A percentile compares a stretch with the other conserved stretches of the same genome.
Conservation (phyloP, 2,329 filamentous ascomycete genomes). For the Aspergillus sclerotialis region DNA sequence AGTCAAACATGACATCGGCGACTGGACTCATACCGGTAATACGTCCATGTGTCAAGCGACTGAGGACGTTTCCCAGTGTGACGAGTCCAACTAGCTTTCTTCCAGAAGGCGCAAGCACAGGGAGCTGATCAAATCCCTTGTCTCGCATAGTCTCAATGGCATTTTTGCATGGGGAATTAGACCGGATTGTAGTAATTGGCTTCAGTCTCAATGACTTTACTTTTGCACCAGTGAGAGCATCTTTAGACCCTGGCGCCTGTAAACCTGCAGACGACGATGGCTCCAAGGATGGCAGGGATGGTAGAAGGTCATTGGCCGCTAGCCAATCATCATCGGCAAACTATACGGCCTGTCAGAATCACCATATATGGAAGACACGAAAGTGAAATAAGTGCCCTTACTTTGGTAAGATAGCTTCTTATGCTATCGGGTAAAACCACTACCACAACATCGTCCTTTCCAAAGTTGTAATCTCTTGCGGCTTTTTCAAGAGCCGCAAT, state of each 20-base stretch:
- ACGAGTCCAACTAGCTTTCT: constrained; percentile 81
- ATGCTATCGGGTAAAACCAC: constrained; percentile 94
- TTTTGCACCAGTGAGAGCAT: constrained; percentile 71
- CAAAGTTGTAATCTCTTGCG: constrained; percentile 67
- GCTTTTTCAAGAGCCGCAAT: constrained; percentile 75
- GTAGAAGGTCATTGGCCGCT: constrained; percentile 86
- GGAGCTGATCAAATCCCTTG: constrained; percentile 95
- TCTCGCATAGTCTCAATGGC: constrained; percentile 98
- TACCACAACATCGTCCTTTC: constrained; percentile 79
- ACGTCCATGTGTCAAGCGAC: constrained; percentile 77
- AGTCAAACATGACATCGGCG: constrained; percentile 93
- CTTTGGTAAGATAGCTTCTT: constrained; percentile 90
- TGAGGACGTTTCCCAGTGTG: constrained; percentile 89
- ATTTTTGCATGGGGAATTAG: constrained; percentile 66
- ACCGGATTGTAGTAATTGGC: constrained; percentile 78
- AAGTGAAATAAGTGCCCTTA: constrained; percentile 18
- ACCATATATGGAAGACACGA: neutral
- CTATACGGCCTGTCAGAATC: constrained; percentile 28
- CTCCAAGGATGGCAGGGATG: constrained; percentile 47
- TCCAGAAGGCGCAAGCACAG: constrained; percentile 66
- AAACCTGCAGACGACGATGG: constrained; percentile 24
- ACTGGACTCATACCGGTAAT: constrained; percentile 68
- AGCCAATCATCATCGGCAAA: constrained; percentile 99
- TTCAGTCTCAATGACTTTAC: constrained; percentile 81
- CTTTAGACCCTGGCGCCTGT: constrained; percentile 39